Percentiles rank a stretch among this genome's conserved stretches.
Evolutionary conservation across 164 flowering plant genomes (phyloP).

Genomic region (Akebia trifoliata): DNA sequence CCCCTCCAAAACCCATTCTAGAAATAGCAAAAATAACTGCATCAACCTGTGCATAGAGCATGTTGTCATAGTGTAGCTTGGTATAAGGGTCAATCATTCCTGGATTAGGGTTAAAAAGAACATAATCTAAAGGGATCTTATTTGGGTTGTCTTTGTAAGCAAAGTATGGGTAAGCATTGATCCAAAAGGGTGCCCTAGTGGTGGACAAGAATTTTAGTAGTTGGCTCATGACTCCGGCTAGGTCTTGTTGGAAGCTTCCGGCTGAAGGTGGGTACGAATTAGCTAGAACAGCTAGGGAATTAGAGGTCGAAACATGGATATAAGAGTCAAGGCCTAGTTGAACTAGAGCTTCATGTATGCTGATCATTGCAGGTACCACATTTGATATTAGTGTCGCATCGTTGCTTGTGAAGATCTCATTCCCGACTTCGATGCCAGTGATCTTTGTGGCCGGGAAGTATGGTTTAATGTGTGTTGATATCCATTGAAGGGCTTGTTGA

Average conservation of each 20-base stretch:
- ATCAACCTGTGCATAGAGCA: slow-evolving; percentile 90
- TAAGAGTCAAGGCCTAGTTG: slow-evolving; percentile 50
- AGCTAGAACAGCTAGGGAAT: slow-evolving; percentile 53
- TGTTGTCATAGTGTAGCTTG: slow-evolving; percentile 74
- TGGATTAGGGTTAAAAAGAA: slow-evolving; percentile 53
- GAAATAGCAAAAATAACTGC: slow-evolving; percentile 67
- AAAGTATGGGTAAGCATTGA: slow-evolving; percentile 92
- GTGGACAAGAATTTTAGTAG: slow-evolving; percentile 45
- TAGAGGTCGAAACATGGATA: slow-evolving; percentile 69
- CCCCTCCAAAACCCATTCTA: slow-evolving; percentile 52
- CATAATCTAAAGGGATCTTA: slow-evolving; percentile 59
- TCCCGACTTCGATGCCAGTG: slow-evolving; percentile 84
- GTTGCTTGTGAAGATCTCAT: slow-evolving; percentile 61
- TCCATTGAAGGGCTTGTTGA: slow-evolving; percentile 81
- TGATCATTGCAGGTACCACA: slow-evolving; percentile 62
- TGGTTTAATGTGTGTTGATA: slow-evolving; percentile 56
- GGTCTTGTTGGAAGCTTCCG: slow-evolving; percentile 48
- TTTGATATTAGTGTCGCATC: slow-evolving; percentile 37
- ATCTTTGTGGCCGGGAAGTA: slow-evolving; percentile 71
- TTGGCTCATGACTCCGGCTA: slow-evolving; percentile 43
- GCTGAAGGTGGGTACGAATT: slow-evolving; percentile 86
- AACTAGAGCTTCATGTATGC: slow-evolving; percentile 51
- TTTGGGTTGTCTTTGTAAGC: slow-evolving; percentile 69
- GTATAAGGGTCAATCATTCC: slow-evolving; percentile 81
- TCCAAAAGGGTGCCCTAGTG: slow-evolving; percentile 82